Conservation (phyloP, 2,329 filamentous ascomycete species). For the Penicillium crustosum region DNA sequence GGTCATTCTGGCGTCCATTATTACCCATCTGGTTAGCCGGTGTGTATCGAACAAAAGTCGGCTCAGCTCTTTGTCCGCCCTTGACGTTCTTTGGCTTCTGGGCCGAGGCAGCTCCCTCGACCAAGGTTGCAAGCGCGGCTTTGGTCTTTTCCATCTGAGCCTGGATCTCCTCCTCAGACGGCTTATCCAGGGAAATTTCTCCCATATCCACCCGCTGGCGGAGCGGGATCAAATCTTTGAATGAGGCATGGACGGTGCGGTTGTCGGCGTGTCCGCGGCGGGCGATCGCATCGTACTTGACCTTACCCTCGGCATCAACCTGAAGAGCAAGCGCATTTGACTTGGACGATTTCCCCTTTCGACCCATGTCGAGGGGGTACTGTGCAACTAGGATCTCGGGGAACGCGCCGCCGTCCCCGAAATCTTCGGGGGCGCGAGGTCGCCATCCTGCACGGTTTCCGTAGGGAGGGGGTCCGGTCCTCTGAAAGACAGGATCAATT, state of each 20-base stretch:
- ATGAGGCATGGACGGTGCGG: conserved; percentile 87
- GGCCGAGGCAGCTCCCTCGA: conserved; percentile 80
- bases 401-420: conserved; percentile 93
- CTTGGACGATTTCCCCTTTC: conserved; percentile 65
- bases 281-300: conserved; percentile 95
- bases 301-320: conserved; percentile 86
- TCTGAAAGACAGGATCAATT: conserved; percentile 46
- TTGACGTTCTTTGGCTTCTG: conserved; percentile 97
- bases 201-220: conserved; percentile 90
- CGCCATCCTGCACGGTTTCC: conserved; percentile 87
- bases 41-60: conserved; percentile 93
- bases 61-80: conserved; percentile 73
- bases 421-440: conserved; percentile 84
- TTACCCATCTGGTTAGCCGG: conserved; percentile 97
- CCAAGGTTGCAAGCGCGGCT: conserved; percentile 76
- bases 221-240: conserved; percentile 94
- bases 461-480: conserved; percentile 81
- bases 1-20: conserved; percentile 78
- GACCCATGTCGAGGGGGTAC: conserved; percentile 93
- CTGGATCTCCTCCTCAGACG: conserved; percentile 78
- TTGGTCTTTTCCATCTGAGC: conserved; percentile 86
- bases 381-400: conserved; percentile 92
- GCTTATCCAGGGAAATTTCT: conserved; percentile 81
- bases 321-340: conserved; percentile 91
- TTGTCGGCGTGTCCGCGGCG: conserved; percentile 80